A percentile compares a stretch with the other conserved stretches of the same genome.
These are phyloP conservation scores for Xylaria sp. DNA, from an alignment of 2,329 filamentous ascomycete genomes.

Conservation along the genomic window DNA sequence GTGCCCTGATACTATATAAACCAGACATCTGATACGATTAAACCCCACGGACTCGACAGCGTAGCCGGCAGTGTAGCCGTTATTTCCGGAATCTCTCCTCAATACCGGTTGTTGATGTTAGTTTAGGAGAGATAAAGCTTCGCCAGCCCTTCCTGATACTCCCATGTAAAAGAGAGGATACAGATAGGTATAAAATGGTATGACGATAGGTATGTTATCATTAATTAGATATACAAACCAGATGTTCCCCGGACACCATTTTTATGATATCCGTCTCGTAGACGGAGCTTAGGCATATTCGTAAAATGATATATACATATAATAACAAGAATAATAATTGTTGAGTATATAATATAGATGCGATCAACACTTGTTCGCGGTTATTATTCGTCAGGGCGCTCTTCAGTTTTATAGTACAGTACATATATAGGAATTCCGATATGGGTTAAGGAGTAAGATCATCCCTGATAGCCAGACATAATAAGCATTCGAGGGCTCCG, in stretches of 20 bases:
- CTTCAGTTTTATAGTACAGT: not conserved
- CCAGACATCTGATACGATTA: too few relatives aligned
- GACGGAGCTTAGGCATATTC: not conserved
- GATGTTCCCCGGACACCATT: not conserved
- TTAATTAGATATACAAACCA: too few relatives aligned
- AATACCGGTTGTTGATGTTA: too few relatives aligned
- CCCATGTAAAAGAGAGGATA: too few relatives aligned
- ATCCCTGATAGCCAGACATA: not conserved
- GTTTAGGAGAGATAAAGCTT: too few relatives aligned
- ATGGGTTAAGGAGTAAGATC: not conserved
- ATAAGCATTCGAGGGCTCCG: not conserved
- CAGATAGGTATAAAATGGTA: too few relatives aligned
- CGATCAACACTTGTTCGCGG: not conserved
- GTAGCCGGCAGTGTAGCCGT: too few relatives aligned
- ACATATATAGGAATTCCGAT: not conserved
- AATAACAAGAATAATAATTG: not conserved
- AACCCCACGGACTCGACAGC: too few relatives aligned
- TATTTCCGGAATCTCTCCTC: too few relatives aligned
- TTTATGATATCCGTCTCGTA: not conserved
- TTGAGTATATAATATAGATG: not conserved
- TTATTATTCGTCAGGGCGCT: not conserved
- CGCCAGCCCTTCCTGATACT: too few relatives aligned
- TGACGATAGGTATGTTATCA: too few relatives aligned
- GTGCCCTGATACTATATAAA: too few relatives aligned
- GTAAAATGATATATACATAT: not conserved